These are phyloP conservation scores for Sphaceloma murrayae DNA, from an alignment of 2,329 filamentous ascomycete species.

Conservation along the genomic window DNA sequence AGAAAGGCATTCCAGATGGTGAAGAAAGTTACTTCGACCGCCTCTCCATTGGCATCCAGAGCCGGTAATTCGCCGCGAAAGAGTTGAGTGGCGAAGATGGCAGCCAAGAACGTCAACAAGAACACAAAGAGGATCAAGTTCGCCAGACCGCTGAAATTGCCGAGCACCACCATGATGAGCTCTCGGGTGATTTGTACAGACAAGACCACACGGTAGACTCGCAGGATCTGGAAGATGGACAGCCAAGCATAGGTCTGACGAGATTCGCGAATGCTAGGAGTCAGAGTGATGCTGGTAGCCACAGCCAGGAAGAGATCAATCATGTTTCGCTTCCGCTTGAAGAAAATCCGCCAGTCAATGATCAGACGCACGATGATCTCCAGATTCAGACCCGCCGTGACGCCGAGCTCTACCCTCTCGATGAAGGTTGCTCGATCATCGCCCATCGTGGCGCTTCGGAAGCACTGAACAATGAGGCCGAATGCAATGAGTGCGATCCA, in stretches of 20 bases:
- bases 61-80: constrained; percentile 75
- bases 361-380: constrained; percentile 75
- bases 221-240: constrained; percentile 83
- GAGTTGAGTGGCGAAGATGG: constrained; percentile 86
- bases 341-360: constrained; percentile 73
- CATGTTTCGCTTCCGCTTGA: constrained; percentile 62
- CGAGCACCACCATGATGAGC: constrained; percentile 75
- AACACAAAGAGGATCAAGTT: constrained; percentile 97
- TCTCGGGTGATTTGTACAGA: constrained; percentile 79
- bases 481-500: constrained; percentile 77
- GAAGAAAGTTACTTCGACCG: constrained; percentile 66
- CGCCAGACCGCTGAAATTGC: constrained; percentile 82
- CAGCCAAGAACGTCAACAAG: constrained; percentile 83
- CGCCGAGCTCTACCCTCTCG: constrained; percentile 58
- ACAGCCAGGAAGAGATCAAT: constrained; percentile 73
- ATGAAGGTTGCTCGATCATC: constrained; percentile 54
- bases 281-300: constrained; percentile 72
- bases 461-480: constrained; percentile 68
- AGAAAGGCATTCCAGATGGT: constrained; percentile 93
- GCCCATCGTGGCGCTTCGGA: constrained; percentile 68
- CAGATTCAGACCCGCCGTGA: constrained; percentile 67
- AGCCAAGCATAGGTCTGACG: constrained; percentile 74
- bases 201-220: constrained; percentile 84
- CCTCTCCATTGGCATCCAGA: constrained; percentile 50
- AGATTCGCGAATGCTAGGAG: constrained; percentile 67